Conservation (phyloP, 371 early-diverging fungal genomes). For the Actinomucor elegans region DNA sequence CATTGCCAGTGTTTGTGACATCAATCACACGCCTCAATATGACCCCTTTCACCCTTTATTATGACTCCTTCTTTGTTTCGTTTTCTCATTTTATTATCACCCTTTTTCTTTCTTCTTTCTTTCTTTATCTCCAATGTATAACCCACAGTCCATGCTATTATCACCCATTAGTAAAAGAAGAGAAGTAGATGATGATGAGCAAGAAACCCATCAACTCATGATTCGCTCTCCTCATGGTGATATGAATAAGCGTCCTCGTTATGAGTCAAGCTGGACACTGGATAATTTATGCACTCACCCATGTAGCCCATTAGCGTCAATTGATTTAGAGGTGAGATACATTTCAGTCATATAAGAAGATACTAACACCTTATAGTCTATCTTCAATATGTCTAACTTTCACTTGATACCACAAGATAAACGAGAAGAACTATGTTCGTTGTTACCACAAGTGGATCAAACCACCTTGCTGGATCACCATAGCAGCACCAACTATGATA, state of each 20-base stretch:
- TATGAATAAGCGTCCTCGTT: conserved; percentile 21
- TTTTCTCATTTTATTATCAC: conserved; percentile 1
- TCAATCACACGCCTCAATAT: conserved; percentile 17
- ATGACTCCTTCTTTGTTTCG: conserved; percentile 23
- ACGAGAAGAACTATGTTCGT: conserved; percentile 28
- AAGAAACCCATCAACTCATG: conserved; percentile 32
- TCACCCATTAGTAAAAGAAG: conserved; percentile 13
- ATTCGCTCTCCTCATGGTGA: conserved; percentile 15
- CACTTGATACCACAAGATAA: conserved; percentile 39
- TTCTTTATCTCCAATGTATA: conserved; percentile 6
- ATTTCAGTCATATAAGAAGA: not conserved
- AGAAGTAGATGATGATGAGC: conserved; percentile 15
- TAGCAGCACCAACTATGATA: no score
- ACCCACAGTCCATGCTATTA: conserved; percentile 7
- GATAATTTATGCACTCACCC: conserved; percentile 34
- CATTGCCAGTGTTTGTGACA: not conserved
- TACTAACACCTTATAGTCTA: conserved; percentile 22
- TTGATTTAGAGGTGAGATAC: conserved; percentile 35
- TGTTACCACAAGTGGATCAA: conserved; percentile 36
- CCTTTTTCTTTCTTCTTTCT: conserved; percentile 1
- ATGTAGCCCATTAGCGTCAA: conserved; percentile 32
- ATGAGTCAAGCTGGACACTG: conserved; percentile 31
- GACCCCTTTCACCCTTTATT: conserved; percentile 21
- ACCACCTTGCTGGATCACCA: not conserved
- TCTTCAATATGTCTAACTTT: conserved; percentile 39